Conservation (phyloP, 768 basidiomycete genomes). For the Macrolepiota dolichaula region DNA sequence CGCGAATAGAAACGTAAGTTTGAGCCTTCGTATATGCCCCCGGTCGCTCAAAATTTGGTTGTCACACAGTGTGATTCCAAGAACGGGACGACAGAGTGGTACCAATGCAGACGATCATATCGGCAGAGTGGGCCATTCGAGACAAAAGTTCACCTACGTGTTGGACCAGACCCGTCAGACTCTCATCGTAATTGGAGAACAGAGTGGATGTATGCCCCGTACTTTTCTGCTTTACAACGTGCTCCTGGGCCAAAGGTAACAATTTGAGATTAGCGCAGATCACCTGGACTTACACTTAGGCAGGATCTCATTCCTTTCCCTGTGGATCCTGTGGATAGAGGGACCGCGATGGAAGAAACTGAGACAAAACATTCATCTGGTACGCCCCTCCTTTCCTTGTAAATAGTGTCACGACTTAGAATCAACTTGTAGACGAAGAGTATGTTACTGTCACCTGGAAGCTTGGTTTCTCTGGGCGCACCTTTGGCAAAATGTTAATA, state of each 20-base stretch:
- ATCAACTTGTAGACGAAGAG: conserved; percentile 17
- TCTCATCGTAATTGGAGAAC: conserved; percentile 8
- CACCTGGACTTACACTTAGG: background rate
- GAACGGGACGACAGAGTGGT: conserved; percentile 10
- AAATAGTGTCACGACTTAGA: too few species aligned
- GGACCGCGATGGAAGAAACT: conserved; percentile 17
- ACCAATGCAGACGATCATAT: conserved; percentile 23
- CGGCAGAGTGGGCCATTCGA: conserved; percentile 26
- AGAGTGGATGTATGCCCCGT: conserved; percentile 31
- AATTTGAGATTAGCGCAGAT: background rate
- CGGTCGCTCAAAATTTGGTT: background rate
- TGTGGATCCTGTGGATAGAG: conserved; percentile 29
- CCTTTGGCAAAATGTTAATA: conserved; percentile 19
- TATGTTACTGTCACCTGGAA: conserved; percentile 31
- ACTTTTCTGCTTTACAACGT: conserved; percentile 19
- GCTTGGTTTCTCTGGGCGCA: conserved; percentile 24
- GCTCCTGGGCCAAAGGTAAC: conserved; percentile 27
- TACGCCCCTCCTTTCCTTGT: background rate
- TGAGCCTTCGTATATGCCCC: background rate
- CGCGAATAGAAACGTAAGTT: conserved; percentile 18
- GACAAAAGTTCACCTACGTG: conserved; percentile 23
- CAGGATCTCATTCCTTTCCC: conserved; percentile 30
- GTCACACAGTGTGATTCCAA: background rate
- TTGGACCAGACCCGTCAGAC: conserved; percentile 14
- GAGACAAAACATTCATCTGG: background rate